Evolutionary conservation across 768 basidiomycete species (phyloP), one percentile per base, ranked within the genome.

Genomic region (Botryobasidium botryosum): DNA sequence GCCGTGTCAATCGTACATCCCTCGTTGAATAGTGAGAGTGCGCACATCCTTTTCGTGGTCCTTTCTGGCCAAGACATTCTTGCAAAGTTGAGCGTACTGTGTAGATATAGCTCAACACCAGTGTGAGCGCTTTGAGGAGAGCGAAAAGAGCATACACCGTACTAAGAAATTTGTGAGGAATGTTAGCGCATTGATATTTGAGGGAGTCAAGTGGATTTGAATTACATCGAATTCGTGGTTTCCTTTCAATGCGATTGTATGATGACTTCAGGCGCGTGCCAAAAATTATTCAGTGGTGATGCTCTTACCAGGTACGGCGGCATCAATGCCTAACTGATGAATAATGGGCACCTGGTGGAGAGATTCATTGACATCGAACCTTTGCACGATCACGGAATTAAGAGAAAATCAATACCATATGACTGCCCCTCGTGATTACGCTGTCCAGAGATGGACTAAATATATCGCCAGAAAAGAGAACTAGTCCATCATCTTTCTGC

Each of bases 381-480:
- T 23, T 12, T 28, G 4, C n/a, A n/a, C n/a, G n/a, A n/a, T n/a
- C n/a, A n/a, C n/a, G n/a, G n/a, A n/a, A n/a, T n/a, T n/a, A n/a
- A n/a, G n/a, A n/a, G n/a, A n/a, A n/a, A n/a, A 91, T 72, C 2
- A 87, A 86, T 21, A 87, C 81, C 84, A 33, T 29, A 21, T 7
- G 33, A 29, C 13, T 5, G 38, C 87, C 87, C 57, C 87, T 67
- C 5, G 87, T 88, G 27, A 92, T 77, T 4, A 81, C 77, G 51
- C 79, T 83, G 61, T 91, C 88, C 1, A 84, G 69, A 1, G 80
- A 84, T 0, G 87, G 88, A 20, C 80, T 77, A 58, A 91, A 91
- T 10, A 86, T 65, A 59, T 92, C 88, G 5, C 88, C 88, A 28
- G 84, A 88, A 60, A 91, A 94, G 3, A 94, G 61, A 0, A 79